A percentile compares a stretch with the other conserved stretches of the same genome.
Conservation (phyloP, 257 asterid genomes). For the Anisodus tanguticus region DNA sequence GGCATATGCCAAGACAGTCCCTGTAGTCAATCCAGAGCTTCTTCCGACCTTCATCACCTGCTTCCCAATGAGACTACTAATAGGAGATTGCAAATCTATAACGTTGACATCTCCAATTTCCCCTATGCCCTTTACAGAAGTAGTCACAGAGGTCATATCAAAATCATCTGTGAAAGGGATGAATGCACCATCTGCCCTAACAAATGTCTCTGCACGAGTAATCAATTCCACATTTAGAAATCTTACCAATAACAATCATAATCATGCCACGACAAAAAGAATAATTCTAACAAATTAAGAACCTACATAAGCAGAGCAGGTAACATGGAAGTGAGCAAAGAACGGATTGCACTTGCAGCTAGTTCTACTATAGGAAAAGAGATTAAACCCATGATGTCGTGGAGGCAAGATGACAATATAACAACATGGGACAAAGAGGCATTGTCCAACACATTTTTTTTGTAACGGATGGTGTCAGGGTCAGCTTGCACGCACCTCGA, state of each 20-base stretch:
- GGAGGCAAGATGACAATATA: background rate
- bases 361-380: constrained; percentile 10
- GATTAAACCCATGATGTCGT: constrained; percentile 10
- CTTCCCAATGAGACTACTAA: constrained; percentile 76
- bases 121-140: constrained; percentile 84
- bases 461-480: background rate
- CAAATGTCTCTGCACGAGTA: constrained; percentile 81
- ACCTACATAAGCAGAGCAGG: background rate
- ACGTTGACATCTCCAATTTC: constrained; percentile 73
- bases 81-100: constrained; percentile 92
- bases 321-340: background rate
- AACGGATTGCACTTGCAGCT: background rate
- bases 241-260: background rate
- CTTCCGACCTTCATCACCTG: constrained; percentile 94
- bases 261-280: background rate
- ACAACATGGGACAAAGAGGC: background rate
- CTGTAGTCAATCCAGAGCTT: constrained; percentile 94
- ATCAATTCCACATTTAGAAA: constrained; percentile 26
- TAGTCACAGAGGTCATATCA: constrained; percentile 68
- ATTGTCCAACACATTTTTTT: background rate
- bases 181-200: constrained; percentile 96
- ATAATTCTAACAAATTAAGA: constrained; percentile 6
- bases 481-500: background rate
- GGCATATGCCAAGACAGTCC: constrained; percentile 94
- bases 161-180: constrained; percentile 92